Base-by-base conservation (phyloP, 139 green algal genomes). In the Chlorella sp. region DNA sequence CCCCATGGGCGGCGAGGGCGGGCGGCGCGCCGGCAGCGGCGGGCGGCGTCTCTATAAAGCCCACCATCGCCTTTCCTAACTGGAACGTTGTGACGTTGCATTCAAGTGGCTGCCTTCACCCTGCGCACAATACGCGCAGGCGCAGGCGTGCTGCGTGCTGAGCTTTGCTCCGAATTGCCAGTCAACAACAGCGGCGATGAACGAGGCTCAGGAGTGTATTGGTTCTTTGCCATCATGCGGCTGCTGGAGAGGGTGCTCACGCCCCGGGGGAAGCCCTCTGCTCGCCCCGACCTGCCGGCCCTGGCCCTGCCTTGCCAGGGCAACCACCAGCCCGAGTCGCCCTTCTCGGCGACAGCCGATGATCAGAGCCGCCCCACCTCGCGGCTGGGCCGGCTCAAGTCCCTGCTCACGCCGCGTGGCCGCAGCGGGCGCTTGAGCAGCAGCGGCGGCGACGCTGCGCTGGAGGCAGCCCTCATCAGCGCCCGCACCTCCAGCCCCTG, bases 191-290 rank as follows among this genome's bases (percentile, higher is more conserved):
- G 48, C 48, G 9, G 48, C 9, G 48, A 57, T 57, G 48, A 5
- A 9, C 48, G 48, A 57, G 48, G 7, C 48, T 57, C 7, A 57
- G 9, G 48, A n/a, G 48, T 57, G 48, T 57, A 9, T 57, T 9
- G 48, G 48, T 9, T 57, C 11, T 14, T 71, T 14, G 11, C 5
- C 19, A 36, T 53, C 53, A 86, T 86, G 81, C 30, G 57, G 14
- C 81, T 86, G 14, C 32, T 86, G 5, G 81, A 86, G 42, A 30
- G 81, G 28, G 81, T 86, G 53, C 81, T 86, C 32, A 86, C 81
- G 32, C 81, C 81, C 12, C 42, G 81, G 4, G 53, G 53, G 28
- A 24, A 15, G 26, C 26, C 21, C 26, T 18, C 21, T 11, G 28
- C 28, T 15, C 15, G 75, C 18, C 75, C 75, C 12, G 30, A 30